Evolutionary conservation across 257 asterid species (phyloP).

Genomic region (Plantago ovata): DNA sequence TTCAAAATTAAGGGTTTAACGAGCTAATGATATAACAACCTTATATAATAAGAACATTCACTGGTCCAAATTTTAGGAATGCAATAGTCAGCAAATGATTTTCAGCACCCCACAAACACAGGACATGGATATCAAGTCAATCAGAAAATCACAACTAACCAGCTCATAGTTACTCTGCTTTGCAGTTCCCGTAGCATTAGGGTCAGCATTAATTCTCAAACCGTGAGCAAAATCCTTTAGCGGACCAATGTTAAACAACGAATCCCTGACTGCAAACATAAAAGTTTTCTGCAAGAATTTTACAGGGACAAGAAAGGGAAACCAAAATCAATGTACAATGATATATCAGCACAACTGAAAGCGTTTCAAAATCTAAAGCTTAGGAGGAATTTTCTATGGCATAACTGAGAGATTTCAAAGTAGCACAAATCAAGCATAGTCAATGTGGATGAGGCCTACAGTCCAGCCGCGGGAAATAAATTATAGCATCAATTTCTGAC

Average conservation of each 20-base stretch:
- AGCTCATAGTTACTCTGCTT: conserved; percentile 94
- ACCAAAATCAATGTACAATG: background rate
- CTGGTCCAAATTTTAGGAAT: too few species aligned
- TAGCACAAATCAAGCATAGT: too few species aligned
- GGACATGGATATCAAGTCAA: conserved; percentile 11
- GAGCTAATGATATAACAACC: too few species aligned
- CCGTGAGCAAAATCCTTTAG: conserved; percentile 89
- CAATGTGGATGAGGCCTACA: too few species aligned
- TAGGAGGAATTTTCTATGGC: too few species aligned
- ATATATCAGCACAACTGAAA: too few species aligned
- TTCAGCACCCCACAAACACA: conserved; percentile 15
- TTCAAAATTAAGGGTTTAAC: too few species aligned
- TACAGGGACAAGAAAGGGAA: conserved; percentile 5
- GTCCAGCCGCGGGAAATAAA: too few species aligned
- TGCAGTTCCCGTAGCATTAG: conserved; percentile 73
- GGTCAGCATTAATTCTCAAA: conserved; percentile 80
- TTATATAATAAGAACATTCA: conserved; percentile 15
- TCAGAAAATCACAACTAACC: conserved; percentile 49
- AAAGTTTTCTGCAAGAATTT: conserved; percentile 69
- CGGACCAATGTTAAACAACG: conserved; percentile 90
- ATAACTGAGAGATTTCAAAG: too few species aligned
- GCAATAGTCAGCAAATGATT: conserved; percentile 12
- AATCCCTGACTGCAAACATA: conserved; percentile 89
- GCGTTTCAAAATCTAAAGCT: too few species aligned
- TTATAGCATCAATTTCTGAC: too few species aligned